phyloP scores from a whole-genome alignment of 164 flowering plant genomes.

The Sedum album region DNA sequence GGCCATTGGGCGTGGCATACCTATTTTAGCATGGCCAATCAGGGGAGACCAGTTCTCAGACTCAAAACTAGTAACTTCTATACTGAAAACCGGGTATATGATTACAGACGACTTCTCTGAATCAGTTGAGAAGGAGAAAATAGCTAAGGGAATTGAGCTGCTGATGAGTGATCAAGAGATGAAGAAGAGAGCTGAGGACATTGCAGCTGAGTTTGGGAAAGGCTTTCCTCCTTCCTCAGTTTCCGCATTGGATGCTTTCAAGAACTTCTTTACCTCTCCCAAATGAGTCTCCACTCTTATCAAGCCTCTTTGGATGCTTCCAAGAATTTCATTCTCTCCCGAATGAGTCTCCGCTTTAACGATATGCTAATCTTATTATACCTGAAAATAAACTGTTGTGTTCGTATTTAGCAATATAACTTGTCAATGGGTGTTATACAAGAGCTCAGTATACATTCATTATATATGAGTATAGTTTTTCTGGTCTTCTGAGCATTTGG shows the following conservation, averaged over 20 bases:
- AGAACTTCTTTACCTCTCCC: conserved; percentile 12
- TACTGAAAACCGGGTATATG: conserved; percentile 12
- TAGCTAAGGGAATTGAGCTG: conserved; percentile 25
- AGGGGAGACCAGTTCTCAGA: conserved; percentile 24
- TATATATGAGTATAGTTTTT: too few species aligned
- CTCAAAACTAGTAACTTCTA: conserved; percentile 10
- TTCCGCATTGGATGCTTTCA: conserved; percentile 34
- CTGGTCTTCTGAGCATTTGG: too few species aligned
- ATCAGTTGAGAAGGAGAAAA: conserved; percentile 11
- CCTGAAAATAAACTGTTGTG: background rate
- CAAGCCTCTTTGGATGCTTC: conserved; percentile 35
- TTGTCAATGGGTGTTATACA: too few species aligned
- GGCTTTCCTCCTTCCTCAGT: conserved; percentile 37
- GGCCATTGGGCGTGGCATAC: conserved; percentile 42
- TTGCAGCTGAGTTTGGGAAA: conserved; percentile 16
- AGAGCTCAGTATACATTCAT: too few species aligned
- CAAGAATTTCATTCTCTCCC: conserved; percentile 13
- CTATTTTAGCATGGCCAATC: conserved; percentile 53
- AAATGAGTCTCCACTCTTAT: background rate
- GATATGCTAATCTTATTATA: background rate
- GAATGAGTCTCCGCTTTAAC: background rate
- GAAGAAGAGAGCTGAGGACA: conserved; percentile 17
- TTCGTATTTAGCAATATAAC: background rate
- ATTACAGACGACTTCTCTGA: background rate
- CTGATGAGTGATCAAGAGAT: conserved; percentile 28